Conservation (phyloP, 2,329 filamentous ascomycete genomes). For the Daldinia sp. region DNA sequence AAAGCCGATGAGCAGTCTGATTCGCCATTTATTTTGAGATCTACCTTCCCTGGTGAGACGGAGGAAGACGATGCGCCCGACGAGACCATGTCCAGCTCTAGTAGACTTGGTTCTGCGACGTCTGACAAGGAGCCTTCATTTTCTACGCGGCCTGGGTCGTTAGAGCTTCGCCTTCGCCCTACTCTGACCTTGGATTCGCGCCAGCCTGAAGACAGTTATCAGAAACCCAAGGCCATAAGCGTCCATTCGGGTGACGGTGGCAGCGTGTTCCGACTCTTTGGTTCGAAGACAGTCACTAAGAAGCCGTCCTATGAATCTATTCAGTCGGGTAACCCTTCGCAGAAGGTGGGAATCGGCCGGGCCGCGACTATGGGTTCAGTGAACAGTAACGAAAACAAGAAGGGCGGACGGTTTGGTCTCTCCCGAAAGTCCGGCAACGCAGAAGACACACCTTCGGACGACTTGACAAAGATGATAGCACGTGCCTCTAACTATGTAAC, state of each 20-base stretch:
- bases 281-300: constrained; percentile 60
- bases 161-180: constrained; percentile 85
- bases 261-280: constrained; percentile 66
- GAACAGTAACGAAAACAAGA: constrained; percentile 57
- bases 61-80: constrained; percentile 62
- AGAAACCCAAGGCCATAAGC: constrained; percentile 62
- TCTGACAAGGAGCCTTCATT: constrained; percentile 66
- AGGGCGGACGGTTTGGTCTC: constrained; percentile 67
- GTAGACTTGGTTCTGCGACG: constrained; percentile 53
- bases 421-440: constrained; percentile 61
- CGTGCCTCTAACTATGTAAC: constrained; percentile 98
- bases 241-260: constrained; percentile 62
- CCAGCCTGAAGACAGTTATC: constrained; percentile 49
- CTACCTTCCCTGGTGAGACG: constrained; percentile 58
- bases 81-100: constrained; percentile 57
- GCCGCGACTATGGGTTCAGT: constrained; percentile 59
- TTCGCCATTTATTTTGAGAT: constrained; percentile 69
- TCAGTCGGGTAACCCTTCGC: constrained; percentile 56
- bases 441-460: constrained; percentile 79
- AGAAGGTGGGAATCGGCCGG: constrained; percentile 57
- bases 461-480: constrained; percentile 95
- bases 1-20: constrained; percentile 65
- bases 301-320: constrained; percentile 70
- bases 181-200: constrained; percentile 74
- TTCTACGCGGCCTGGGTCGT: constrained; percentile 74